Conservation (phyloP, 2,329 filamentous ascomycete genomes). For the Tolypocladium inflatum region DNA sequence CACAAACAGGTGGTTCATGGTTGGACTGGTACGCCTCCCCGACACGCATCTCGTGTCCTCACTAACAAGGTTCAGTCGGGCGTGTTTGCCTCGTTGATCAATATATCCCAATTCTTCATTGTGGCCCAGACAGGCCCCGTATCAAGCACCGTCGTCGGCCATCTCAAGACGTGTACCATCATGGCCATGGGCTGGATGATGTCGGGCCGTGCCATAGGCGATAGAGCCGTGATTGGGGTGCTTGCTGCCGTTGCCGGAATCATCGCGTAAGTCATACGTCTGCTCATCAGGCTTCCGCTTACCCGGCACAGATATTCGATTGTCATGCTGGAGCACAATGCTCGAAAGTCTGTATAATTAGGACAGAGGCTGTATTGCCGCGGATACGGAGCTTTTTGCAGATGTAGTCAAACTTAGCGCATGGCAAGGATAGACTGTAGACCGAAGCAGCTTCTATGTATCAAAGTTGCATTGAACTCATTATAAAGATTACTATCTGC, state of each 20-base stretch:
- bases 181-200: constrained; percentile 53
- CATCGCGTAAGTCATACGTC: constrained; percentile 38
- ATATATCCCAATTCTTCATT: constrained; percentile 55
- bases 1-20: constrained; percentile 45
- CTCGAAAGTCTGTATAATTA: not conserved
- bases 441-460: not conserved
- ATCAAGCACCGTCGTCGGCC: constrained; percentile 56
- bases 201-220: constrained; percentile 44
- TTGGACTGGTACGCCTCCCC: constrained; percentile 38
- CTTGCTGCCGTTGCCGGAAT: constrained; percentile 48
- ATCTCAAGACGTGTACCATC: constrained; percentile 57
- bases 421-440: not conserved
- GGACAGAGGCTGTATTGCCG: too few species aligned
- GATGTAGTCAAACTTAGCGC: not conserved
- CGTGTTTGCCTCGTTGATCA: constrained; percentile 53
- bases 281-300: constrained; percentile 20
- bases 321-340: constrained; percentile 36
- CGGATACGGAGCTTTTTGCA: not conserved
- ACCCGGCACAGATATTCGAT: constrained; percentile 30
- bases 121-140: constrained; percentile 53
- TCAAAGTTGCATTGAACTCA: not conserved
- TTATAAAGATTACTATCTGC: not conserved
- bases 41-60: not conserved
- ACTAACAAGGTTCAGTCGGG: constrained; percentile 38
- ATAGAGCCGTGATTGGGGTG: constrained; percentile 45